Evolutionary conservation across 1,139 yeast genomes (phyloP).

Genomic region (Pichia norvegensis): DNA sequence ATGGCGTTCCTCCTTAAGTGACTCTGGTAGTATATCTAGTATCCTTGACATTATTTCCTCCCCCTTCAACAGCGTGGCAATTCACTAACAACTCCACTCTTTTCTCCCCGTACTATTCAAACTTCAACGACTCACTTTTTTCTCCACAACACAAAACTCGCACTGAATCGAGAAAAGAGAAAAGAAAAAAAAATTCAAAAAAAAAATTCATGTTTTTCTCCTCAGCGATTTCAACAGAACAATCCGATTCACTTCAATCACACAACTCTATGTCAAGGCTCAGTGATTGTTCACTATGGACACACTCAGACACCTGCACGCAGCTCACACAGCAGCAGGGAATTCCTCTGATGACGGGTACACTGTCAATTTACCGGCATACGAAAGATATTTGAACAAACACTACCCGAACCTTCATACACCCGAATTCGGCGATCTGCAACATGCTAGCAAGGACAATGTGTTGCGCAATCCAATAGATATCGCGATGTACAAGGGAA

Average conservation of each 20-base stretch:
- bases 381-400: background rate
- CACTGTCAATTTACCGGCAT: background rate
- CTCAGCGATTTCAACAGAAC: no score
- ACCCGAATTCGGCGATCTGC: background rate
- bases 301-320: background rate
- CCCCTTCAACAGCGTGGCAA: no score
- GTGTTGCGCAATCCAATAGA: slow-evolving; percentile 4
- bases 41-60: slow-evolving; percentile 9
- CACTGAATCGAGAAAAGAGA: no score
- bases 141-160: no score
- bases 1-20: slow-evolving; percentile 9
- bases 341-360: background rate
- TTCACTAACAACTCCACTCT: no score
- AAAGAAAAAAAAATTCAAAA: no score
- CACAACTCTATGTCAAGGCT: no score
- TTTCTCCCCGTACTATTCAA: no score
- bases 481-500: slow-evolving; percentile 2
- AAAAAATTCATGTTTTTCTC: no score
- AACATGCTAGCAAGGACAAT: background rate
- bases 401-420: background rate
- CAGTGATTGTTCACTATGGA: background rate
- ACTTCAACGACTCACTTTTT: no score
- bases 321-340: background rate
- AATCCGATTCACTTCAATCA: no score
- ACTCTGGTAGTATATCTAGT: slow-evolving; percentile 7